Conservation (phyloP, 257 asterid species). For the Ocimum tenuiflorum region DNA sequence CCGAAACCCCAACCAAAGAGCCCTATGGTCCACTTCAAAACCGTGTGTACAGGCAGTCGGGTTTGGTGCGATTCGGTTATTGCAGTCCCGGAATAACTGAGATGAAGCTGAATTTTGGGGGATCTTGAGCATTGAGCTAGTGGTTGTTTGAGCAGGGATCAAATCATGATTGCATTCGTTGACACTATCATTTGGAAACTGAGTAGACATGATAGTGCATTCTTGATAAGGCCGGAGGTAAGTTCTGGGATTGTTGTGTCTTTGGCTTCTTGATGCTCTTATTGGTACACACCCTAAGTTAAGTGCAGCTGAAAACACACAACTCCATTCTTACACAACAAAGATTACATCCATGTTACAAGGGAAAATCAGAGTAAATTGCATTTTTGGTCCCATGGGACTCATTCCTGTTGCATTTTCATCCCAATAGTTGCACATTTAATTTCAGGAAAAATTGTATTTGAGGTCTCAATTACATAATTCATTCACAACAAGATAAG, state of each 20-base stretch:
- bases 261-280: constrained; percentile 76
- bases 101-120: constrained; percentile 28
- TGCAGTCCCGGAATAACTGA: constrained; percentile 34
- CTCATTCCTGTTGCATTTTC: no score
- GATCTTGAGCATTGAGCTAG: constrained; percentile 20
- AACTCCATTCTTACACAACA: not conserved
- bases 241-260: constrained; percentile 57
- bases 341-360: not conserved
- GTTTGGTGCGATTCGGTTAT: constrained; percentile 28
- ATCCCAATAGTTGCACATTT: no score
- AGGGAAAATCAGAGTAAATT: no score
- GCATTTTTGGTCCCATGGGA: no score
- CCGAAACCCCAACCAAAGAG: constrained; percentile 23
- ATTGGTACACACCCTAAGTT: constrained; percentile 70
- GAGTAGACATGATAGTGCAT: constrained; percentile 29
- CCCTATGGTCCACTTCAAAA: no score
- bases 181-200: constrained; percentile 25
- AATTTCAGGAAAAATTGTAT: no score
- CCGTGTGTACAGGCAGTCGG: no score
- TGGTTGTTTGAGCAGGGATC: constrained; percentile 24
- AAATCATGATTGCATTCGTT: constrained; percentile 27
- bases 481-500: no score
- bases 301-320: constrained; percentile 68
- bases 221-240: constrained; percentile 60
- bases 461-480: no score